phyloP scores from a whole-genome alignment of 2,329 filamentous ascomycete species.

The Lecanosticta acicola region DNA sequence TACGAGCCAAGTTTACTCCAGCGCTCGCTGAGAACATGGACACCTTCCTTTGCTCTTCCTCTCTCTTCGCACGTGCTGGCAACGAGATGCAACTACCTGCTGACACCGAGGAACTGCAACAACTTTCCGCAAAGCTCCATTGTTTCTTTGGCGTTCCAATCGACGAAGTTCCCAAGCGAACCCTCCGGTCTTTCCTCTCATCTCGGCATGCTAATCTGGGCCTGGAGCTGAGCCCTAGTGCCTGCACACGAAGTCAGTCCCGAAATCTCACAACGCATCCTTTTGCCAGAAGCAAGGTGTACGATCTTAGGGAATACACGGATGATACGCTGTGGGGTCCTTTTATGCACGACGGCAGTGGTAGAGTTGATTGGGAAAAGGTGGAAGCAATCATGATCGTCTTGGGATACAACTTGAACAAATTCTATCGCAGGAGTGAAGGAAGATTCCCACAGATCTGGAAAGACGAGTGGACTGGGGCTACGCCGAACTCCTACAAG shows the following conservation, averaged over 20 bases:
- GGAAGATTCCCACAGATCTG: slow-evolving; percentile 50
- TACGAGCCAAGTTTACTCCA: slow-evolving; percentile 39
- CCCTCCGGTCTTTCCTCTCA: slow-evolving; percentile 22
- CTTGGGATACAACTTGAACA: slow-evolving; percentile 56
- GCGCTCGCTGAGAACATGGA: slow-evolving; percentile 45
- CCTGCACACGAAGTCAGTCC: slow-evolving; percentile 21
- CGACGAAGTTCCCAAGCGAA: slow-evolving; percentile 29
- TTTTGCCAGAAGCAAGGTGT: slow-evolving; percentile 64
- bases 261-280: slow-evolving; percentile 32
- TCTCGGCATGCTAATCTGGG: slow-evolving; percentile 5
- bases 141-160: slow-evolving; percentile 59
- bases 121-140: slow-evolving; percentile 66
- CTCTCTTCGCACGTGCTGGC: slow-evolving; percentile 55
- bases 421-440: slow-evolving; percentile 39
- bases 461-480: slow-evolving; percentile 52
- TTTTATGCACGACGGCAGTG: slow-evolving; percentile 58
- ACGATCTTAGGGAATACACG: slow-evolving; percentile 67
- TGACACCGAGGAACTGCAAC: slow-evolving; percentile 44
- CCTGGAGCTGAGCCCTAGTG: slow-evolving; percentile 10
- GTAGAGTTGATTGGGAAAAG: slow-evolving; percentile 71
- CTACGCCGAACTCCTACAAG: slow-evolving; percentile 39
- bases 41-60: slow-evolving; percentile 59
- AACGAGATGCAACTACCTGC: slow-evolving; percentile 37
- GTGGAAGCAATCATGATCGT: slow-evolving; percentile 69
- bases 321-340: slow-evolving; percentile 62